Conservation (phyloP, 345 rosid species). For the Jatropha curcas region DNA sequence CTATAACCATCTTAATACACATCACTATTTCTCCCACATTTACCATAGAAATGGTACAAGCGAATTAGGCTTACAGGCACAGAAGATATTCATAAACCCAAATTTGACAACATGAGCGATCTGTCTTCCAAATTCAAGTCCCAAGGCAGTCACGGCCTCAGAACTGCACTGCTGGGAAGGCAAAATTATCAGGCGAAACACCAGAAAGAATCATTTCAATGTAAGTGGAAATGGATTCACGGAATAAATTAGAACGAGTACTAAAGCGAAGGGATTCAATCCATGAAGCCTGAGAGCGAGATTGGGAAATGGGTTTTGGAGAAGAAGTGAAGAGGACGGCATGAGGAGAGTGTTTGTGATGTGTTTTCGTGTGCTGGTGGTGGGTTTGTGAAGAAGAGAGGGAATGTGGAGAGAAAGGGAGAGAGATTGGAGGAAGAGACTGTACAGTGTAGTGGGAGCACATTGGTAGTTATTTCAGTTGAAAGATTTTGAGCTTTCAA, state of each 20-base stretch:
- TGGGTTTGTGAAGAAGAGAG: slow-evolving; percentile 11
- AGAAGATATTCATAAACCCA: slow-evolving; percentile 50
- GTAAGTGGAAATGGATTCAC: slow-evolving; percentile 64
- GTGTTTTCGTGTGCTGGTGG: not conserved
- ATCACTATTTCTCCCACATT: slow-evolving; percentile 62
- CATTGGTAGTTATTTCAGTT: not conserved
- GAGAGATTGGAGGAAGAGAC: slow-evolving; percentile 6
- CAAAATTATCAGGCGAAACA: slow-evolving; percentile 60
- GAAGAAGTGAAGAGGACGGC: slow-evolving; percentile 18
- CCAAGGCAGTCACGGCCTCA: slow-evolving; percentile 60
- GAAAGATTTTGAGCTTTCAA: no score
- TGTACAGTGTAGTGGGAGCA: slow-evolving; percentile 13
- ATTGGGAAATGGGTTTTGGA: slow-evolving; percentile 23
- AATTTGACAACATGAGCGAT: slow-evolving; percentile 72
- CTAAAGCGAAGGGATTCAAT: slow-evolving; percentile 57
- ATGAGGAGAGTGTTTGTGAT: not conserved
- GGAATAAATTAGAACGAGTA: slow-evolving; percentile 56
- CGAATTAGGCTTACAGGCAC: slow-evolving; percentile 63
- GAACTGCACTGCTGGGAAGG: slow-evolving; percentile 77
- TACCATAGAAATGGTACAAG: slow-evolving; percentile 73
- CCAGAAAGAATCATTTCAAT: slow-evolving; percentile 52
- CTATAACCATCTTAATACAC: slow-evolving; percentile 68
- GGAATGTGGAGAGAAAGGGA: slow-evolving; percentile 13
- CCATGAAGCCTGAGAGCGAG: slow-evolving; percentile 56
- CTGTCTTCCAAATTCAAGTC: slow-evolving; percentile 59